Conservation (phyloP, 768 basidiomycete genomes). For the Exsudoporus frostii region DNA sequence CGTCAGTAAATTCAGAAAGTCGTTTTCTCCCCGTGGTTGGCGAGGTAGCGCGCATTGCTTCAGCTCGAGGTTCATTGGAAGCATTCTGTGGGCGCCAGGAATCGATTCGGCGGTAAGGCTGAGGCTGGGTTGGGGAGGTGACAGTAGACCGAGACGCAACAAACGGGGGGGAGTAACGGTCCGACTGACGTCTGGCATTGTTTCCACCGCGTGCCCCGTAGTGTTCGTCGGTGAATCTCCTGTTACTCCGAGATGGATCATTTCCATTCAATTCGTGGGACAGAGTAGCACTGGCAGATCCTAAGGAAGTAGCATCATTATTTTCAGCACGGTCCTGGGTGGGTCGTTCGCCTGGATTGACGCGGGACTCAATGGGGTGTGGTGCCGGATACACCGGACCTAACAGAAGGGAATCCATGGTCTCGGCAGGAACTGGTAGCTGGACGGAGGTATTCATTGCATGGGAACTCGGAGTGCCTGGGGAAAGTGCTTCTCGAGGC, state of each 20-base stretch:
- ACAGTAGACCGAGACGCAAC: neutral
- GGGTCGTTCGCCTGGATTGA: neutral
- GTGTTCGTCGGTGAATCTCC: constrained; percentile 8
- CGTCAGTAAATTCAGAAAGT: constrained; percentile 18
- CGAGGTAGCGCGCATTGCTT: constrained; percentile 15
- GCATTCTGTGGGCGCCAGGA: constrained; percentile 5
- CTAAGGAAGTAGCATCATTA: constrained; percentile 4
- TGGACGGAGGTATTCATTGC: constrained; percentile 8
- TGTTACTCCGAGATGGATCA: constrained; percentile 9
- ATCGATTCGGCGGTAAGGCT: neutral
- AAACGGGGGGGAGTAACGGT: constrained; percentile 13
- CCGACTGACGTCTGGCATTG: neutral
- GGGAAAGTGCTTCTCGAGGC: neutral
- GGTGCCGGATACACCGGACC: constrained; percentile 8
- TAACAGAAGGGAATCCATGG: constrained; percentile 8
- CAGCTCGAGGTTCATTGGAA: constrained; percentile 13
- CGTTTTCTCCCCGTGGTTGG: constrained; percentile 22
- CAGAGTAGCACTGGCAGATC: constrained; percentile 1
- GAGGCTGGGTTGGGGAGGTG: constrained; percentile 4
- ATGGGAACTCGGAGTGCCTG: constrained; percentile 3
- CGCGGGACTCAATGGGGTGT: neutral
- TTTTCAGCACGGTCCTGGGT: constrained; percentile 1
- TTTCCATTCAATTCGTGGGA: constrained; percentile 5
- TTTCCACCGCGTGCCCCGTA: constrained; percentile 3
- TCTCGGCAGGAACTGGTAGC: constrained; percentile 2